A percentile compares a stretch with the other conserved stretches of the same genome.
phyloP scores from a whole-genome alignment of 768 basidiomycete genomes.

The Amyloporia xantha region DNA sequence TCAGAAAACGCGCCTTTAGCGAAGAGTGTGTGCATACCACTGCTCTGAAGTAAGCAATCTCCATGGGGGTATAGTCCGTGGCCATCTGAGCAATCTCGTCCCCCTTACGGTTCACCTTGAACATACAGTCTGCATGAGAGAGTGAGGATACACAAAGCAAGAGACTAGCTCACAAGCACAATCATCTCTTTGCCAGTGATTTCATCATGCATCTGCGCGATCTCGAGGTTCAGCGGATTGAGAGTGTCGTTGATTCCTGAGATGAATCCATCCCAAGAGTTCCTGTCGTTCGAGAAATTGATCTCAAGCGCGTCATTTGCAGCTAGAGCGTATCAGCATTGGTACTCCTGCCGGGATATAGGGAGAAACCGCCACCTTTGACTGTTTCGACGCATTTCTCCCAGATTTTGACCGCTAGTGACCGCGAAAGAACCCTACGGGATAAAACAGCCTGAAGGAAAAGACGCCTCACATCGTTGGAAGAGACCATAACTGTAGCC shows the following conservation, averaged over 20 bases:
- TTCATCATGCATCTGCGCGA: conserved; percentile 60
- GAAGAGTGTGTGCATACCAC: conserved; percentile 42
- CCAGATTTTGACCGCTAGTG: conserved; percentile 62
- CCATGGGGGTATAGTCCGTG: conserved; percentile 70
- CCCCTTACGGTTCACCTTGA: conserved; percentile 71
- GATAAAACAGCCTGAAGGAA: conserved; percentile 78
- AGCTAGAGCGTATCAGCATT: conserved; percentile 29
- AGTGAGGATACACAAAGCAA: neutral
- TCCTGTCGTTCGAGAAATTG: conserved; percentile 31
- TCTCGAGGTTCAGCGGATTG: conserved; percentile 67
- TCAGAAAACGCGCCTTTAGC: neutral
- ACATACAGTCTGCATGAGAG: too few species aligned
- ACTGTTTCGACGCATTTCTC: conserved; percentile 60
- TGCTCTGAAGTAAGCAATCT: conserved; percentile 82
- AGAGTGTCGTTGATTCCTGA: conserved; percentile 52
- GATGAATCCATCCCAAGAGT: conserved; percentile 57
- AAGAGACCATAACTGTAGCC: conserved; percentile 32
- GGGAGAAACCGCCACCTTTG: conserved; percentile 38
- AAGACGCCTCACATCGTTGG: conserved; percentile 65
- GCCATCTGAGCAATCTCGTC: conserved; percentile 83
- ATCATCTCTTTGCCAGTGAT: conserved; percentile 56
- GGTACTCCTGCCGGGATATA: neutral
- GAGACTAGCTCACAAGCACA: conserved; percentile 48
- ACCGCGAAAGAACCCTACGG: conserved; percentile 57
- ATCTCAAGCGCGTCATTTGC: conserved; percentile 47